Base-by-base conservation (phyloP, 352 stramenopile genomes). In the Phytophthora podocarpi region DNA sequence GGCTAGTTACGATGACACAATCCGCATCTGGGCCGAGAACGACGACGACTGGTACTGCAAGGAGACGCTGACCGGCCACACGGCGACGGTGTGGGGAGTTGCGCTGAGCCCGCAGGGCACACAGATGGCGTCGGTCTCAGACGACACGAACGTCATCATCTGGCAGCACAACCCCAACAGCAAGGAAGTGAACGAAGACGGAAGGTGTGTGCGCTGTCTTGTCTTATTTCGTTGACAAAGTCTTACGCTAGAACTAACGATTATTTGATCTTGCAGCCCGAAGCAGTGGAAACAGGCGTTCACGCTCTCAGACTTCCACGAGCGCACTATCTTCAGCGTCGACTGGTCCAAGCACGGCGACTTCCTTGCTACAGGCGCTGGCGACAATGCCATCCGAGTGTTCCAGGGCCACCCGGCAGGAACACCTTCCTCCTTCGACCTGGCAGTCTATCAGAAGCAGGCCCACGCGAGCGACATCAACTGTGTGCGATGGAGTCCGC, bases 21-120 rank as follows among this genome's bases (percentile, higher is more conserved):
- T 99, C 16, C 92, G 89, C 57, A 66, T 98, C 10, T 99, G 97
- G 97, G 92, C 85, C 1, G 94, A 98, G 56, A 97, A 98, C 66
- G 87, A 94, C 15, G 96, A 98, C 36, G 97, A 99, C 71, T 99
- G 97, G 97, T 98, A 95, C 66, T 98, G 95, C 80, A 91, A 94
- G 40, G 70, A 97, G 48, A 98, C 92, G 7, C 72, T 99, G 8
- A 80, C 31, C 71, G 80, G 85, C 4, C 96, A 99, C 70, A 76
- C 74, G 5, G 97, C 94, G 12, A 99, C 97, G 12, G 96, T 99
- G 12, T 99, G 97, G 97, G 88, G 82, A 12, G 53, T 99, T 2
- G 85, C 84, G 2, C 32, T 97, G 4, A 86, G 94, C 53, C 79
- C 90, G 9, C 52, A 82, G 8, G 94, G 93, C 24, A 70, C 77